Base-by-base conservation (phyloP, 140 eudicot species). In the Ambrosia hybrid region DNA sequence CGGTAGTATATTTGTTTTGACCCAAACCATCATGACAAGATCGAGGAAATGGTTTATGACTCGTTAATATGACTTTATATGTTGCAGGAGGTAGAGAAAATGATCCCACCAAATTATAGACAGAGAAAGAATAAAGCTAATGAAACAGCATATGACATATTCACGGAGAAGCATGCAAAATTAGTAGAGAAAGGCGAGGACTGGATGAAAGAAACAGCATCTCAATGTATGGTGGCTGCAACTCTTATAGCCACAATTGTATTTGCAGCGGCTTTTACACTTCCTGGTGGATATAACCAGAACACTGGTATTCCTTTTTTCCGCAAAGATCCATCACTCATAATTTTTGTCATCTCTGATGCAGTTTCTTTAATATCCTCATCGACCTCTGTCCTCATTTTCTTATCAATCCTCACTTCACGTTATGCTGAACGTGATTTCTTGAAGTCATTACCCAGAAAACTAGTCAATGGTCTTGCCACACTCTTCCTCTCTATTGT, bases 191-290 rank as follows among this genome's bases (percentile, higher is more conserved):
- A 51, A 65, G 90, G 87, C 10, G 87, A 79, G 36, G 55, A 59
- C 17, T 68, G 84, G 80, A 82, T 85, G 90, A 81, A 82, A 69
- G 76, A 76, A 26, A 57, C 63, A 21, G 38, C 63, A 8, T 16
- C 37, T 5, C 63, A 61, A 0, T 83, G 81, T 77, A 82, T 78
- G 69, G 74, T 85, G 5, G 85, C 79, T 16, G 82, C 85, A 4
- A 63, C 86, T n/a, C 85, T 85, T 8, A 82, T 85, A 12, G 68
- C 86, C 10, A 73, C 87, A 3, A 77, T 85, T 2, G 34, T 30
- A 30, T 30, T 30, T 30, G 34, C 34, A 30, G 34, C 34, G 34
- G 34, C 34, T 30, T 30, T 30, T 30, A 30, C 34, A 30, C 34
- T 30, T 30, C 34, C 34, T 2, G 34, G 34, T 30, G 34, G 34